phyloP scores from a whole-genome alignment of 176 grass and related monocot genomes.

The Aegilops tauschii region DNA sequence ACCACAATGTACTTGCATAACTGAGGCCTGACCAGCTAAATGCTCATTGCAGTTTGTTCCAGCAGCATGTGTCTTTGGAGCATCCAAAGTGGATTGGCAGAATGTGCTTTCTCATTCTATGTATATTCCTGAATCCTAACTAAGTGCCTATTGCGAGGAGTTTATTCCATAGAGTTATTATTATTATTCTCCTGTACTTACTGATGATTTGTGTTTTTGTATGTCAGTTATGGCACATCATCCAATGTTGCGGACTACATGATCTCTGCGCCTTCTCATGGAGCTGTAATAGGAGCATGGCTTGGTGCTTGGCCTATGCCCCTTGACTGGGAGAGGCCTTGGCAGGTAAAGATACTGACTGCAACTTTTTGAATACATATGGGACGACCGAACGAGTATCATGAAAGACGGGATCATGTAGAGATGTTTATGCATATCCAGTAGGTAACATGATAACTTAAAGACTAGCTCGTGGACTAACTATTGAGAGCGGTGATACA shows the following conservation, averaged over 20 bases:
- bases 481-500: not conserved
- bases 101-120: constrained; percentile 60
- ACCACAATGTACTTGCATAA: not conserved
- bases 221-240: constrained; percentile 38
- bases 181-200: not conserved
- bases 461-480: not conserved
- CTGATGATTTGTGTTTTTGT: constrained; percentile 18
- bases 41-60: constrained; percentile 71
- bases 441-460: not conserved
- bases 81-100: constrained; percentile 76
- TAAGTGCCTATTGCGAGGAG: not conserved
- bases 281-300: constrained; percentile 90
- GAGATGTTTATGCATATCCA: not conserved
- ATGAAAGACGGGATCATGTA: not conserved
- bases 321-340: constrained; percentile 92
- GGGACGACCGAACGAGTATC: not conserved
- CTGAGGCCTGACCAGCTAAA: not conserved
- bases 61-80: constrained; percentile 76
- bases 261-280: constrained; percentile 79
- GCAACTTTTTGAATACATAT: not conserved
- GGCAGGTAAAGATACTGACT: constrained; percentile 63
- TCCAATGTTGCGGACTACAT: constrained; percentile 57
- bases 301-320: constrained; percentile 95
- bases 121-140: constrained; percentile 40
- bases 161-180: not conserved